Evolutionary conservation across 495 filamentous ascomycete genomes (phyloP), one percentile per base, ranked within the genome.

Genomic region (Corynascus novoguineensis): DNA sequence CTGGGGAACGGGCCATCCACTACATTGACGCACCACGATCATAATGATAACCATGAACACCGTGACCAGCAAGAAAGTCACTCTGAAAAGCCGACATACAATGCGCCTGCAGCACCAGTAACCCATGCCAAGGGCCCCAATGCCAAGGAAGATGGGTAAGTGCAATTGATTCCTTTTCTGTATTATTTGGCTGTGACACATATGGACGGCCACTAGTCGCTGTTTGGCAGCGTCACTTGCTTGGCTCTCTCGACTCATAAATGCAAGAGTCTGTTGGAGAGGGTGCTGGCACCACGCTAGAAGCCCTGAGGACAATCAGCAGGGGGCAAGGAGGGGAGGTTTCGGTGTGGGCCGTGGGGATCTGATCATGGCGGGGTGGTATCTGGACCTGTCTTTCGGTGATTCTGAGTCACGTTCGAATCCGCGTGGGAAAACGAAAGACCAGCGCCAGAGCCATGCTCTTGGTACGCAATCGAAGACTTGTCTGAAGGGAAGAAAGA

Each of bases 121-220:
- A 29, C 61, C 8, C 58, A 67, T n/a, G 58, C 65, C 25, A 68
- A 74, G 67, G 66, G 84, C 71, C 66, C 88, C 66, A 73, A 89
- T 63, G 90, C 95, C 49, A 97, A 97, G 74, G 93, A 98, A 83
- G 93, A 98, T 70, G 93, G 93, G 93, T 98, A 86, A 96, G 95
- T 91, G 19, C 47, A 63, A 64, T 69, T 64, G 67, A 55, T 61
- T 60, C n/a, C n/a, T 53, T 38, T 12, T 64, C 68, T 53, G 59
- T 56, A 59, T 58, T 58, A 32, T 31, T 56, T 37, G 47, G 32
- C 50, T 24, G 49, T 67, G 60, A 60, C 48, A 54, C 34, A 35
- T 52, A 34, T 56, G 29, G 44, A n/a, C 24, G 21, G 24, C 15
- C 14, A 49, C 21, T 14, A 31, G 22, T 27, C 4, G 25, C 25